Base-by-base conservation (phyloP, 75 land plant genomes). In the Ceratopteris richardii region DNA sequence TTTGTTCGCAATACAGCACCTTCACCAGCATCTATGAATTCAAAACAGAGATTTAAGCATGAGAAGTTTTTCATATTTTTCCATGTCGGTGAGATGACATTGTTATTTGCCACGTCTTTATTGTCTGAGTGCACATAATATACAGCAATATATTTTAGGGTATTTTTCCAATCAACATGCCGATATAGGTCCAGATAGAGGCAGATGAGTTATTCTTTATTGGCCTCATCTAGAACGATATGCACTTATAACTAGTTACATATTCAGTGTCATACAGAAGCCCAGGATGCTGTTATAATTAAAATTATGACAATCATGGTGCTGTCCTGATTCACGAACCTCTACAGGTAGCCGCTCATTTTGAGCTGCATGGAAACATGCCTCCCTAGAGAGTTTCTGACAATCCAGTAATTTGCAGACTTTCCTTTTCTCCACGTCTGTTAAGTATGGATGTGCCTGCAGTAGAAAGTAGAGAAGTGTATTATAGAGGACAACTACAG, bases 1-100 rank as follows among this genome's bases (percentile, higher is more conserved):
- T 25, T 54, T 95, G 99, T 73, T 95, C 99, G 57, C 76, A 86
- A 54, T 95, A 95, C 30, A 95, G 96, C 7, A 95, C 97, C 62
- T 90, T 97, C 23, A 95, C 88, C 0, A 76, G 70, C 50, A 46
- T 21, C 50, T 46, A 46, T 17, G 37, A 4, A 33, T 9, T 33
- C 9, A 33, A 9, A 9, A 33, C 37, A 33, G 37, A 33, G 9
- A 9, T 3, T 33, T 9, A 33, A 9, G 37, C 9, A 33, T 33
- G 37, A 3, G 9, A 9, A 33, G 9, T 33, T 3, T 3, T 33
- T 4, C 37, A 33, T 4, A 4, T 33, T 33, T 33, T 33, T 33
- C 7, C 9, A 33, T 33, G 7, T 3, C 37, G 3, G 3, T 3
- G 37, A 33, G 7, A 33, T 9, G 9, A 33, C 9, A 9, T 33